Evolutionary conservation across 345 rosid genomes (phyloP).

Genomic region (Mercurialis annua): DNA sequence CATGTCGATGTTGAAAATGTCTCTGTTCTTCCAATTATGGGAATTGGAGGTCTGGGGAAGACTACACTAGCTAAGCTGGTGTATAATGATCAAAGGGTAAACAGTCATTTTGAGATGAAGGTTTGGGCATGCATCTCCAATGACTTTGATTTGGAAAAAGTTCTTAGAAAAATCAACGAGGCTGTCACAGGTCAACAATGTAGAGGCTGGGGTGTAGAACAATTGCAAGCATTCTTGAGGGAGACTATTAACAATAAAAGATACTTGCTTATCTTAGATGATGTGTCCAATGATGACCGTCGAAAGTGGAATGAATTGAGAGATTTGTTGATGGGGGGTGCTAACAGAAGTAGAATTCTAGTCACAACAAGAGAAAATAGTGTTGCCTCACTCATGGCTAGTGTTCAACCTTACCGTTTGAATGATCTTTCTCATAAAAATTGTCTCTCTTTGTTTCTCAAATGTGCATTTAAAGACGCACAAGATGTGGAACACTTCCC

Average conservation of each 20-base stretch:
- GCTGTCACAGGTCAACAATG: not conserved
- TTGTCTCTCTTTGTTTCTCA: slow-evolving; percentile 18
- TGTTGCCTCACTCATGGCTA: slow-evolving; percentile 11
- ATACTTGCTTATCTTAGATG: slow-evolving; percentile 19
- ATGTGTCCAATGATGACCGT: slow-evolving; percentile 14
- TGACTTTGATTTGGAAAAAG: not conserved
- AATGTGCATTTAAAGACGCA: slow-evolving; percentile 24
- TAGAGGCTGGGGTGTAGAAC: too few species aligned
- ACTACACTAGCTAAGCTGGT: slow-evolving; percentile 8
- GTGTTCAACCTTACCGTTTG: not conserved
- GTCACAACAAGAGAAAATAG: slow-evolving; percentile 15
- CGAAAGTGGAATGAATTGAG: slow-evolving; percentile 6
- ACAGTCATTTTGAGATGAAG: not conserved
- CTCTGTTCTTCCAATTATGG: not conserved
- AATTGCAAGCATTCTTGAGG: not conserved
- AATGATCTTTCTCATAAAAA: slow-evolving; percentile 13
- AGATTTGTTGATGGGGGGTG: slow-evolving; percentile 1
- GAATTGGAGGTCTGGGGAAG: slow-evolving; percentile 9
- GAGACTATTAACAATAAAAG: not conserved
- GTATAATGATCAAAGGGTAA: not conserved
- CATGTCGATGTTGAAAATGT: not conserved
- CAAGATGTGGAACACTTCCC: not conserved
- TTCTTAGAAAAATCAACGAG: not conserved
- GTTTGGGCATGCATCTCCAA: not conserved
- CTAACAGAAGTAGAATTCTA: slow-evolving; percentile 16